Evolutionary conservation across 441 rosid species (phyloP), one percentile per base, ranked within the genome.

Genomic region (Isatis lusitanica): DNA sequence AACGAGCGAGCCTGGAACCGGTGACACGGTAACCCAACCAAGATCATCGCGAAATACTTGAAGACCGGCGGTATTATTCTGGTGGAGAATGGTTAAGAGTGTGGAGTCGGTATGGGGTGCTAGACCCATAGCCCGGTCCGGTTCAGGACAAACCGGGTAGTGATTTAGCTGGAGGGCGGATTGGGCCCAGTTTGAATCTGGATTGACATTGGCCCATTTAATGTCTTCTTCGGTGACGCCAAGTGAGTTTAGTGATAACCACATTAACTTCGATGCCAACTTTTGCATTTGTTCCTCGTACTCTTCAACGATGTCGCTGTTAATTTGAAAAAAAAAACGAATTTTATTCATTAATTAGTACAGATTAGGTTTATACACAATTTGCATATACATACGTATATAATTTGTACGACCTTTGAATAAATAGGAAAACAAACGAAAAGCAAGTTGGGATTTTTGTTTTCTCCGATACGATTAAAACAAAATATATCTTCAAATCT

Each of bases 201-300:
- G 42, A 30, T 7, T 57, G 28, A 85, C 87, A 33, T 84, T 88
- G 79, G 87, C 92, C 98, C 98, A 94, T 64, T 81, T 70, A 33
- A 94, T 17, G 64, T 90, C 97, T 63, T 84, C 85, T 43, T 58
- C 72, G 9, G 78, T 66, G 71, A 92, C 85, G 63, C 86, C 95
- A 24, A 94, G 68, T 15, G 97, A 90, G 21, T 84, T 88, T 33
- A 94, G 71, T 76, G 86, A 75, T 44, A 89, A 70, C 89, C 87
- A 82, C 93, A 87, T 85, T 79, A 94, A 62, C 55, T 71, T 89
- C 33, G 78, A 80, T 0, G 96, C 90, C 46, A 94, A 77, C 75
- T 69, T 85, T 77, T 88, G 83, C 96, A 90, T 88, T 68, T 82
- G 88, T 62, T 80, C 76, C 71, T 88, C 80, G 84, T 92, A 90